Evolutionary conservation across 371 early-diverging fungal genomes (phyloP).

Genomic region (Mucor circinelloides): DNA sequence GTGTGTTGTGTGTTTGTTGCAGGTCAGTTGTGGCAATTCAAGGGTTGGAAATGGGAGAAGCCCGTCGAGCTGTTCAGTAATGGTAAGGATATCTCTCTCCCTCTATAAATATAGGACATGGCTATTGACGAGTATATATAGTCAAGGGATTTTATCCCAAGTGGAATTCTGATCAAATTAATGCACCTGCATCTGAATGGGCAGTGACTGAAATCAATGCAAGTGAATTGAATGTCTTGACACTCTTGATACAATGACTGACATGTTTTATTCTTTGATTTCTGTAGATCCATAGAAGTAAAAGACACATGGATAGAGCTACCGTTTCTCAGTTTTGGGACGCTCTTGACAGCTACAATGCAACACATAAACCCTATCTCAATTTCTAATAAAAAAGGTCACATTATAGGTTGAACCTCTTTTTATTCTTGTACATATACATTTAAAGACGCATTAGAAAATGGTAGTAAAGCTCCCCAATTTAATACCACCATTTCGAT

Average conservation of each 20-base stretch:
- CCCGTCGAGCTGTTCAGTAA: conserved; percentile 82
- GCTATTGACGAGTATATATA: no score
- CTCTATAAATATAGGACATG: no score
- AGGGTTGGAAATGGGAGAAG: conserved; percentile 85
- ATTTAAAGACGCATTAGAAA: not conserved
- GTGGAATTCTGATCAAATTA: conserved; percentile 72
- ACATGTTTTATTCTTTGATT: not conserved
- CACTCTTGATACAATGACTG: not conserved
- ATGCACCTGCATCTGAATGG: conserved; percentile 69
- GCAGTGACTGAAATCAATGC: conserved; percentile 74
- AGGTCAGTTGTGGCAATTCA: conserved; percentile 94
- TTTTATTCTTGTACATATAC: no score
- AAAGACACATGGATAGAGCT: conserved; percentile 78
- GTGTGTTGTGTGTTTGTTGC: conserved; percentile 88
- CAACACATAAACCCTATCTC: conserved; percentile 58
- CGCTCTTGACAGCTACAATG: conserved; percentile 66
- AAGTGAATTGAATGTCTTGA: conserved; percentile 5
- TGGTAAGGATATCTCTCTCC: conserved; percentile 42
- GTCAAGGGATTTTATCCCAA: conserved; percentile 83
- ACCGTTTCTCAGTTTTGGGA: conserved; percentile 82
- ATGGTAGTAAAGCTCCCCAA: conserved; percentile 46
- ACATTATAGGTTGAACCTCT: not conserved
- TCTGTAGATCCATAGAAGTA: conserved; percentile 71
- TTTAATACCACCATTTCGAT: conserved; percentile 85
- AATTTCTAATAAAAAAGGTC: conserved; percentile 37